Evolutionary conservation across 176 grass and related monocot species (phyloP), one percentile per base, ranked within the genome.

Genomic region (Triticum urartu): DNA sequence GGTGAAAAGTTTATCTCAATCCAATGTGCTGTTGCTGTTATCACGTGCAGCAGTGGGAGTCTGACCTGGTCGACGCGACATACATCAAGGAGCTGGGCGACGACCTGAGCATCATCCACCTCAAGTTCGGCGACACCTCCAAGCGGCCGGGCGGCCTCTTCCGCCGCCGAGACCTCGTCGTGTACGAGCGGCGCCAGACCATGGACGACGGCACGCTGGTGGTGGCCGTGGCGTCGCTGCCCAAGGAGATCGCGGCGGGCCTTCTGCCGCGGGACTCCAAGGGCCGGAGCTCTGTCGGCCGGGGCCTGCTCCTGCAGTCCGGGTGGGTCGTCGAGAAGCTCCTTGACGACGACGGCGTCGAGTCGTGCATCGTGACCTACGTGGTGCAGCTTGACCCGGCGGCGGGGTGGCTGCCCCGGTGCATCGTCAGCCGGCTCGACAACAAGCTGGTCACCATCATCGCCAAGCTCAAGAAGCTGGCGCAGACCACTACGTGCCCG

Each of bases 161-260:
- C 87, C 90, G 93, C 54, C 95, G 93, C 25, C 90, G 97, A 11
- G 94, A 99, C 82, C 92, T 97, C 38, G 90, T 97, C 0, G 94
- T 99, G 35, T 99, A 99, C 58, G 97, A 99, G 72, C 97, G 97
- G 3, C 94, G 97, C 15, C 94, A 99, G 85, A 92, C 92, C 26
- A 93, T 99, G 97, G 92, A 99, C 83, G 97, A 99, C 86, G 94
- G 97, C 54, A 99, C 94, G 38, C 87, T 99, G 30, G 97, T 99
- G 20, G 94, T 97, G 3, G 97, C 97, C 13, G 94, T 97, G 39
- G 94, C 97, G 72, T 94, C 92, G 85, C 89, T 99, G 72, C 97
- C 97, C 26, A 99, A 97, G 90, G 92, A 96, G 87, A 99, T 99
- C 50, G 94, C 97, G 4, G 90, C 97, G 6, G 97, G 97, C 21